These are phyloP conservation scores for Chaetomium cochliodes DNA, from an alignment of 495 filamentous ascomycete species.

Conservation along the genomic window DNA sequence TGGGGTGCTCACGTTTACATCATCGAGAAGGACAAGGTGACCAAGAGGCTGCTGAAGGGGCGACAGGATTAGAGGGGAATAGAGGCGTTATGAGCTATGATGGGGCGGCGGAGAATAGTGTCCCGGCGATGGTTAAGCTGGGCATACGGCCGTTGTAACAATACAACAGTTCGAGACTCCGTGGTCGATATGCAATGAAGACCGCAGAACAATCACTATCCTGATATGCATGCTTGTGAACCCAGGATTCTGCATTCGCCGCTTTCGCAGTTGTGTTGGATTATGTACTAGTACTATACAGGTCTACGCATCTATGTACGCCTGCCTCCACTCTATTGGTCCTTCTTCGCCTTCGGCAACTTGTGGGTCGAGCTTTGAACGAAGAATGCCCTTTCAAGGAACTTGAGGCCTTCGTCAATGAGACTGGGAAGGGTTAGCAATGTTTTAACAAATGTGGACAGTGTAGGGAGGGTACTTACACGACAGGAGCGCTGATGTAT, in stretches of 20 bases:
- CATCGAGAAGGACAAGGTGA: constrained; percentile 99
- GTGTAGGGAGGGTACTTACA: constrained; percentile 60
- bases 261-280: background rate
- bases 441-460: background rate
- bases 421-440: constrained; percentile 57
- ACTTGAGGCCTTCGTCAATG: constrained; percentile 88
- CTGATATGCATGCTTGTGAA: background rate
- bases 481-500: constrained; percentile 84
- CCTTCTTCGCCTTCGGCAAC: constrained; percentile 44
- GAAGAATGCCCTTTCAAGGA: constrained; percentile 66
- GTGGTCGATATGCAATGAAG: constrained; percentile 13
- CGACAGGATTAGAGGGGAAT: constrained; percentile 51
- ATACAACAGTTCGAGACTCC: constrained; percentile 11
- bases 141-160: constrained; percentile 22
- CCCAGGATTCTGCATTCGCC: background rate
- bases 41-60: constrained; percentile 95
- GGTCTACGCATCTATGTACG: constrained; percentile 26
- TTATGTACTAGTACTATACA: constrained; percentile 24
- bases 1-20: constrained; percentile 99
- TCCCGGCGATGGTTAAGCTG: constrained; percentile 1
- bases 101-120: background rate
- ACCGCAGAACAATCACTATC: background rate
- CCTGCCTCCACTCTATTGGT: constrained; percentile 28
- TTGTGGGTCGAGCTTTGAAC: constrained; percentile 39
- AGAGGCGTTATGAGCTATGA: background rate